A percentile compares a stretch with the other conserved stretches of the same genome.
phyloP scores from a whole-genome alignment of 257 asterid species.

The Solanum dulcamara region DNA sequence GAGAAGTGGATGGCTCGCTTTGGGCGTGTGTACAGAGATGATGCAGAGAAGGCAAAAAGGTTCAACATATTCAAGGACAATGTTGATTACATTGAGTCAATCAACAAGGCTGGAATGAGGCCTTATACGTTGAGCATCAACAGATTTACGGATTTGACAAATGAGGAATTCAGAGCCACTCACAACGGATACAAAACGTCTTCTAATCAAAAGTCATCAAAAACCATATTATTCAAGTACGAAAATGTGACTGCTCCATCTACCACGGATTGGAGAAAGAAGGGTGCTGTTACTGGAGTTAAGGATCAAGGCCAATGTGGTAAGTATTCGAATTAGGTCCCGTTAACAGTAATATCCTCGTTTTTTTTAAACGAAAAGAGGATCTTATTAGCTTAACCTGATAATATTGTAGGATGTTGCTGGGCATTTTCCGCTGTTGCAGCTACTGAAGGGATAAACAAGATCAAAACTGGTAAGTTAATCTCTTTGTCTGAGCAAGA shows the following conservation, averaged over 20 bases:
- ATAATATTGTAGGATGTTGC: slow-evolving; percentile 3
- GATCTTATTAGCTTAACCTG: not conserved
- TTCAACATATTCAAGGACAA: slow-evolving; percentile 25
- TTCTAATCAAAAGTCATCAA: not conserved
- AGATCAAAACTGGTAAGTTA: not conserved
- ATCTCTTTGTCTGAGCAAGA: slow-evolving; percentile 9
- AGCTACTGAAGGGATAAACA: slow-evolving; percentile 6
- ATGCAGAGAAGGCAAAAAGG: slow-evolving; percentile 19
- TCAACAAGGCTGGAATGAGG: slow-evolving; percentile 7
- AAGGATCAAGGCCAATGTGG: slow-evolving; percentile 42
- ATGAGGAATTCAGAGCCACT: slow-evolving; percentile 20
- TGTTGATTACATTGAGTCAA: slow-evolving; percentile 23
- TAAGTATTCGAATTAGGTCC: not conserved
- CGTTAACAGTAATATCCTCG: not conserved
- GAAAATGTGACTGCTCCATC: slow-evolving; percentile 8
- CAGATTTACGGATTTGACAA: slow-evolving; percentile 33
- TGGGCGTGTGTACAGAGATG: slow-evolving; percentile 31
- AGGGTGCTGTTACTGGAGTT: slow-evolving; percentile 29
- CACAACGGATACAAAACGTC: slow-evolving; percentile 21
- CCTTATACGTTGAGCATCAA: slow-evolving; percentile 25
- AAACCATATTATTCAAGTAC: slow-evolving; percentile 6
- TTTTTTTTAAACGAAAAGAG: not conserved
- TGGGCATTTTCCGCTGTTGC: slow-evolving; percentile 18
- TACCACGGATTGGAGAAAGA: slow-evolving; percentile 15
- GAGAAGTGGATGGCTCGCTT: slow-evolving; percentile 25